These are phyloP conservation scores for Monilinia aucupariae DNA, from an alignment of 2,329 filamentous ascomycete genomes.

Conservation along the genomic window DNA sequence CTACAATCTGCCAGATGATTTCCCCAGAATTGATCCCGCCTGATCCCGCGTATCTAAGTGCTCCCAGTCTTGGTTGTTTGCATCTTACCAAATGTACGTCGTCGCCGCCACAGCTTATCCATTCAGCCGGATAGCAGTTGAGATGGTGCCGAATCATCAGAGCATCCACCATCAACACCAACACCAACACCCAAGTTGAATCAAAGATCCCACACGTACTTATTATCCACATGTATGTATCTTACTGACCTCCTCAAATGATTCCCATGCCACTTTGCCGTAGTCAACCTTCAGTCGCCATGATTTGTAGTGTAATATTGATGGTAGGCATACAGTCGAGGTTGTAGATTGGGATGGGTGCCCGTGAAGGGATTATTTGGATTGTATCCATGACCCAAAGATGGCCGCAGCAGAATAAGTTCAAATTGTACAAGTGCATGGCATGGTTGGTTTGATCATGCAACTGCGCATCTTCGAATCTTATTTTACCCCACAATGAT, in stretches of 20 bases:
- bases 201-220: background rate
- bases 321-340: background rate
- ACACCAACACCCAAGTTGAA: too few species aligned
- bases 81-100: background rate
- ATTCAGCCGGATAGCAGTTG: background rate
- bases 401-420: background rate
- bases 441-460: constrained; percentile 9
- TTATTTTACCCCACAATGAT: constrained; percentile 12
- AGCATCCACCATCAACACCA: background rate
- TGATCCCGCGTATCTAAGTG: background rate
- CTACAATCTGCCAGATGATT: constrained; percentile 10
- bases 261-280: background rate
- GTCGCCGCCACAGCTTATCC: background rate
- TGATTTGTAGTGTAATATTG: background rate
- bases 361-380: background rate
- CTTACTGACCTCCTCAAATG: background rate
- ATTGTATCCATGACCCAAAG: background rate
- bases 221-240: background rate
- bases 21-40: background rate
- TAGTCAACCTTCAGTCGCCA: background rate
- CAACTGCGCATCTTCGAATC: background rate
- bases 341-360: background rate
- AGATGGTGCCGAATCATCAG: constrained; percentile 2
- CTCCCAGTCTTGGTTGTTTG: background rate
- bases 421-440: constrained; percentile 1